Evolutionary conservation across 148 eudicot genomes (phyloP).

Genomic region (Spergularia marina): DNA sequence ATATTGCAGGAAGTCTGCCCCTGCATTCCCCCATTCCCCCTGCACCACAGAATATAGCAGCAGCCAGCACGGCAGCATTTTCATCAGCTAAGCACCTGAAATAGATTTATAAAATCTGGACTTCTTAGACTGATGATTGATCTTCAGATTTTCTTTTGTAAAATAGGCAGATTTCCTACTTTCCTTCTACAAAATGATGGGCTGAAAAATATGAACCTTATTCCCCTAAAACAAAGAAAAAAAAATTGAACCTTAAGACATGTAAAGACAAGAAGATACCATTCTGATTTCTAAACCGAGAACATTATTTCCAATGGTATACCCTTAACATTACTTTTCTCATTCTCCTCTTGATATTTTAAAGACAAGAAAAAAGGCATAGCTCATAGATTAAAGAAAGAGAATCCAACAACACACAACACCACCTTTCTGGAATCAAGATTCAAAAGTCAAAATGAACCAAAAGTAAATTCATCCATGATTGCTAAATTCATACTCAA

Average conservation of each 20-base stretch:
- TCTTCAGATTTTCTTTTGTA: neutral
- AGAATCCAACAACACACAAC: neutral
- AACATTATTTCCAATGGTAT: too few relatives aligned
- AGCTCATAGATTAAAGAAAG: too few relatives aligned
- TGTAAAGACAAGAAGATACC: too few relatives aligned
- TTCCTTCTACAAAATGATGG: neutral
- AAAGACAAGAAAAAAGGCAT: too few relatives aligned
- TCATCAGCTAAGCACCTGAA: constrained; percentile 76
- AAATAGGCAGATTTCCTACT: neutral
- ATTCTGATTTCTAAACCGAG: too few relatives aligned
- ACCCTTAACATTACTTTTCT: too few relatives aligned
- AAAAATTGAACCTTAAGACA: too few relatives aligned
- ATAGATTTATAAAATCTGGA: neutral
- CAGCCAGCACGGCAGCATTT: constrained; percentile 38
- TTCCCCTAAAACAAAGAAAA: too few relatives aligned
- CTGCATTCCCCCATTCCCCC: constrained; percentile 45
- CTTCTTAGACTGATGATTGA: neutral
- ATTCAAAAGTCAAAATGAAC: neutral
- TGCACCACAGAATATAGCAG: constrained; percentile 70
- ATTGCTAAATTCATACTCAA: neutral
- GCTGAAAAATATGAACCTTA: too few relatives aligned
- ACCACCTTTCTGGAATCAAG: neutral
- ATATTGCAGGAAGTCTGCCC: constrained; percentile 76
- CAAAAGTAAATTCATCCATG: neutral
- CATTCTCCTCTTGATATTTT: too few relatives aligned